Evolutionary conservation across 106 monocot species (phyloP), one percentile per base, ranked within the genome.

Genomic region (Dioscorea zingiberensis): DNA sequence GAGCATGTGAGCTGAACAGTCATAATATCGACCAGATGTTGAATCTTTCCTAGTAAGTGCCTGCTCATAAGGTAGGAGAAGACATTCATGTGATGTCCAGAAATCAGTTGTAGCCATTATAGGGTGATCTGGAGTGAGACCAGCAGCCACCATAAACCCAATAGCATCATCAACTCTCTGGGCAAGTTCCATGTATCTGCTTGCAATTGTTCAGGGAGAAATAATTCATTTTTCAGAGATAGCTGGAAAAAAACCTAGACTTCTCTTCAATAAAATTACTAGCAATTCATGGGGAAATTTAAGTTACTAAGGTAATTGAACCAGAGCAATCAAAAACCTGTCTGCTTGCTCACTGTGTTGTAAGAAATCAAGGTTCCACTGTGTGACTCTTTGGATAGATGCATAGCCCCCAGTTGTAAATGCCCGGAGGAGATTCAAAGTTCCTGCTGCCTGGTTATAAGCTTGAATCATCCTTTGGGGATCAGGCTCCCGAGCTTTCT

Each of bases 321-420:
- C 3, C 21, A 14, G 12, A 16, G 53, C 12, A 29, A n/a, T 30
- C 18, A 71, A 59, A 45, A 17, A 87, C 83, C 79, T 72, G 30
- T 87, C 83, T 25, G 83, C 87, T 71, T 83, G 87, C 53, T 83
- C 79, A 62, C 79, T 87, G 49, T 83, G 68, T 58, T 58, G 60
- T 54, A 77, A 54, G 69, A 87, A 87, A 67, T 83, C 87, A 59
- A 87, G 79, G 25, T 87, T 87, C 87, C 83, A 87, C 30, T 77
- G 64, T 45, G 80, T 69, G 28, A 87, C 80, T 63, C 83, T 73
- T 67, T 80, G 76, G 38, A 87, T 73, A 16, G 79, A 59, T 53
- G 87, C 87, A 77, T 74, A 87, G 9, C 83, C 87, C n/a, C 87
- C 87, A 44, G 76, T 83, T 25, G 87, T 78, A 71, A 87, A 87